A percentile compares a stretch with the other conserved stretches of the same genome.
These are phyloP conservation scores for Xylaria castorea DNA, from an alignment of 495 filamentous ascomycete genomes.

Conservation along the genomic window DNA sequence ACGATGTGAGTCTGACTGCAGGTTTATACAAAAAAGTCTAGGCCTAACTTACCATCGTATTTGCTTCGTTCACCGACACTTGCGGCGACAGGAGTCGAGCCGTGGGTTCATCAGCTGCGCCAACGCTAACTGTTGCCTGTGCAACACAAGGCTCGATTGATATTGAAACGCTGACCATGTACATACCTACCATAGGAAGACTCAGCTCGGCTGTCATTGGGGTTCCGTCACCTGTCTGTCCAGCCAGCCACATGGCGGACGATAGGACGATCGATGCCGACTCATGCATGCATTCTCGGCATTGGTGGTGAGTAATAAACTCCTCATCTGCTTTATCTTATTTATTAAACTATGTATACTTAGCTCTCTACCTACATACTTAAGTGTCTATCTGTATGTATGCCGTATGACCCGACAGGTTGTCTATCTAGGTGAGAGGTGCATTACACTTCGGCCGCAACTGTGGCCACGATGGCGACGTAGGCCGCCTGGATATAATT, in stretches of 20 bases:
- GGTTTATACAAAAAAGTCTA: slow-evolving; percentile 1
- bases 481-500: background rate
- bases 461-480: background rate
- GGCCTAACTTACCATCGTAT: background rate
- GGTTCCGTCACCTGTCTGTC: slow-evolving; percentile 2
- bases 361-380: background rate
- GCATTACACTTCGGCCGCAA: background rate
- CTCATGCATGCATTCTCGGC: slow-evolving; percentile 16
- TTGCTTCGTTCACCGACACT: slow-evolving; percentile 1
- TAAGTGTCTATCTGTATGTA: background rate
- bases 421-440: background rate
- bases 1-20: slow-evolving; percentile 10
- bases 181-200: background rate
- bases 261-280: slow-evolving; percentile 11
- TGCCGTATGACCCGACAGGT: background rate
- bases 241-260: slow-evolving; percentile 9
- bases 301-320: background rate
- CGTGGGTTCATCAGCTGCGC: background rate
- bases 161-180: background rate
- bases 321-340: background rate
- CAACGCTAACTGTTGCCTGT: slow-evolving; percentile 23
- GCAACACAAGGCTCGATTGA: background rate
- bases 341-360: background rate
- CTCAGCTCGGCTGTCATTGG: slow-evolving; percentile 21
- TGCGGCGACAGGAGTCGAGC: background rate